Conservation (phyloP, 306 rosid species). For the Canavalia gladiata region DNA sequence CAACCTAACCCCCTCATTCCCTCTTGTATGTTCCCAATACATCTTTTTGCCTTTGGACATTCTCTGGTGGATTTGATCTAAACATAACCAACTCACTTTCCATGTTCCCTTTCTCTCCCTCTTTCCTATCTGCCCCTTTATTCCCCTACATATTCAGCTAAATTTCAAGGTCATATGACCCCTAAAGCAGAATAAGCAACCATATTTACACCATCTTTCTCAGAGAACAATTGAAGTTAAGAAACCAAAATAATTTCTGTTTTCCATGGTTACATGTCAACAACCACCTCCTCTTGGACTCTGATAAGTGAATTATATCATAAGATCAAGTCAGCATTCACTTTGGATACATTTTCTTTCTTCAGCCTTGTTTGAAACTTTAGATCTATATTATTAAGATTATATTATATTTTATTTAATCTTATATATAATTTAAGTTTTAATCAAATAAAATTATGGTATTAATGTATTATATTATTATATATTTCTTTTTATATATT, state of each 20-base stretch:
- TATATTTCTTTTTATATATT: too few relatives aligned
- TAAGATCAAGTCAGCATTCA: slow-evolving; percentile 22
- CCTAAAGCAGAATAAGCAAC: not conserved
- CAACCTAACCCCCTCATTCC: not conserved
- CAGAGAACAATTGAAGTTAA: not conserved
- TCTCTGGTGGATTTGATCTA: not conserved
- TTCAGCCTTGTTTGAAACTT: slow-evolving; percentile 18
- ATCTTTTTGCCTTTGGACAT: not conserved
- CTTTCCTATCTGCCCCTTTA: not conserved
- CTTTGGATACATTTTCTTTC: slow-evolving; percentile 20
- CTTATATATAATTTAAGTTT: not conserved
- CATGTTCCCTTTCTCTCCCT: not conserved
- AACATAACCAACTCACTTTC: not conserved
- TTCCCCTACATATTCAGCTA: not conserved
- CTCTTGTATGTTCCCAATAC: not conserved
- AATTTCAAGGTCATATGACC: not conserved
- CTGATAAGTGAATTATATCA: not conserved
- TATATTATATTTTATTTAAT: slow-evolving; percentile 2
- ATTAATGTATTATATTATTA: too few relatives aligned
- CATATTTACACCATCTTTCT: slow-evolving; percentile 2
- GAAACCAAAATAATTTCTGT: slow-evolving; percentile 7
- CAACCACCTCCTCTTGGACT: not conserved
- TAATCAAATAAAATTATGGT: too few relatives aligned
- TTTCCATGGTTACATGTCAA: not conserved
- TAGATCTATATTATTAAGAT: slow-evolving; percentile 33